A percentile compares a stretch with the other conserved stretches of the same genome.
Evolutionary conservation across 495 filamentous ascomycete species (phyloP).

Genomic region (Xylaria acuta): DNA sequence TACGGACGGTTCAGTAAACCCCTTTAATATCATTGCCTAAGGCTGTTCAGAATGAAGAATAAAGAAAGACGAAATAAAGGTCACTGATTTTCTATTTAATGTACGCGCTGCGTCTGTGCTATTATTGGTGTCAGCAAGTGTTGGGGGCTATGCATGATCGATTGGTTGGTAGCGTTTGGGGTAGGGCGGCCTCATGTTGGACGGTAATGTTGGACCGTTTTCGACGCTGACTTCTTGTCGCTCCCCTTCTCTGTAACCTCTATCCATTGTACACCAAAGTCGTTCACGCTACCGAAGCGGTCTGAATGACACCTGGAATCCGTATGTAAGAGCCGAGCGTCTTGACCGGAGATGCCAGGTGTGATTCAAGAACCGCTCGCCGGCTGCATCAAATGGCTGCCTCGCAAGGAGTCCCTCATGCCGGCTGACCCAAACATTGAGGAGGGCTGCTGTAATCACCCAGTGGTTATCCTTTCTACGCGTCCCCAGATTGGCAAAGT

Average conservation of each 20-base stretch:
- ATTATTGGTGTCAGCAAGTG: background rate
- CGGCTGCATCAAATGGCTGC: constrained; percentile 40
- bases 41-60: background rate
- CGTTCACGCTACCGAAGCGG: background rate
- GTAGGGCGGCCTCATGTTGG: background rate
- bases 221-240: background rate
- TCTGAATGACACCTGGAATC: background rate
- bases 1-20: too few species aligned
- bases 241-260: background rate
- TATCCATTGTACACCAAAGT: background rate
- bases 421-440: constrained; percentile 30
- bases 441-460: constrained; percentile 37
- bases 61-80: background rate
- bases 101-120: background rate
- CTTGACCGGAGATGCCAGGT: constrained; percentile 20
- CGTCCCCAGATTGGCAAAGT: constrained; percentile 28
- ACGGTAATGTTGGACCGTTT: background rate
- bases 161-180: background rate
- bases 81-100: background rate
- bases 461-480: constrained; percentile 38
- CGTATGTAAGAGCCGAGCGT: background rate
- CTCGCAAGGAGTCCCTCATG: constrained; percentile 25
- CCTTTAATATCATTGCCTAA: too few species aligned
- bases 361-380: constrained; percentile 25
- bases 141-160: constrained; percentile 6